Percentiles rank a stretch among this genome's conserved stretches.
Evolutionary conservation across 257 asterid species (phyloP).

Genomic region (Misopates orontium): DNA sequence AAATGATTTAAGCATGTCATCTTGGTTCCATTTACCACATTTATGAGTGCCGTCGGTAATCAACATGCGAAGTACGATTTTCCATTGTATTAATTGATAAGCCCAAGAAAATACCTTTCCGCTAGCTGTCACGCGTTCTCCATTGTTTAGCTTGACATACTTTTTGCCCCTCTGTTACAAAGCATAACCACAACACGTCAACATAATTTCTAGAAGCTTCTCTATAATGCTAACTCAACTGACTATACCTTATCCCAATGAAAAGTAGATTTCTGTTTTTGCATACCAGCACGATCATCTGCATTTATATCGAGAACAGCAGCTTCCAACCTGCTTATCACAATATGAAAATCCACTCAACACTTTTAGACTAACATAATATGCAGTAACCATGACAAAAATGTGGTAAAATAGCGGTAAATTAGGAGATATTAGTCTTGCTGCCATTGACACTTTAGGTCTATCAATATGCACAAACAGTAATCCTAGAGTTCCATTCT

Average conservation of each 20-base stretch:
- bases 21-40: not conserved
- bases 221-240: conserved; percentile 3
- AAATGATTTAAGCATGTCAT: not conserved
- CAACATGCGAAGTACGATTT: conserved; percentile 1
- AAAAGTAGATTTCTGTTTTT: conserved; percentile 69
- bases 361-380: not conserved
- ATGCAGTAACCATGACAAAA: too few relatives aligned
- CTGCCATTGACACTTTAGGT: too few relatives aligned
- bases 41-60: not conserved
- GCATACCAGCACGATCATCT: conserved; percentile 70
- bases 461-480: too few relatives aligned
- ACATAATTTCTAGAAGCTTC: not conserved
- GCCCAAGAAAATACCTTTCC: conserved; percentile 70
- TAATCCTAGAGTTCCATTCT: not conserved
- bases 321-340: conserved; percentile 67
- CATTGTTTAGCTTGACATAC: conserved; percentile 85
- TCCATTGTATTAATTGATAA: conserved; percentile 5
- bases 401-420: too few relatives aligned
- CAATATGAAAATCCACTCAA: not conserved
- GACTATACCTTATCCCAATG: conserved; percentile 93
- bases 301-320: conserved; percentile 92
- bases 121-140: conserved; percentile 92
- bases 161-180: conserved; percentile 85
- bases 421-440: too few relatives aligned
- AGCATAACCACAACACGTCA: conserved; percentile 23